Percentiles rank a stretch among this genome's conserved stretches.
phyloP scores from a whole-genome alignment of 192 early-diverging fungal species.

The Neocallimastix lanati region DNA sequence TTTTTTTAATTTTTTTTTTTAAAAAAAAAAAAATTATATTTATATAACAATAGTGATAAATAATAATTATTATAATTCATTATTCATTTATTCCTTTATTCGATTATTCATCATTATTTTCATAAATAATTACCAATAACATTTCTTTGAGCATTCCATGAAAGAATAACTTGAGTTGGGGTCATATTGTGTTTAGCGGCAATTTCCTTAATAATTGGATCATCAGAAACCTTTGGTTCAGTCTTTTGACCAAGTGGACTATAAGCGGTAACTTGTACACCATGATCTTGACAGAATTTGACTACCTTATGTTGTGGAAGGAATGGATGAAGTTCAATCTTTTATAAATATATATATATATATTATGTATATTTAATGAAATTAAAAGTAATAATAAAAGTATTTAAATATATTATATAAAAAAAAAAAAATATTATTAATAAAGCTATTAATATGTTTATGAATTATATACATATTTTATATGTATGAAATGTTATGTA shows the following conservation, averaged over 20 bases:
- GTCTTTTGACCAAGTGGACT: neutral
- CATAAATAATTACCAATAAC: neutral
- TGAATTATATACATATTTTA: too few relatives aligned
- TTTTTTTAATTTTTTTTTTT: too few relatives aligned
- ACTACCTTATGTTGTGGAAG: slow-evolving; percentile 50
- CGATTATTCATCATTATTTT: too few relatives aligned
- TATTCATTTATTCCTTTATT: too few relatives aligned
- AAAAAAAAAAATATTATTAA: too few relatives aligned
- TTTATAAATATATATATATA: neutral
- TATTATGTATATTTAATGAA: neutral
- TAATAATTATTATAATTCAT: too few relatives aligned
- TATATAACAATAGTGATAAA: too few relatives aligned
- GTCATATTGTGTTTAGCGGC: neutral
- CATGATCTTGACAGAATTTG: slow-evolving; percentile 46
- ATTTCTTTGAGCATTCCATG: neutral
- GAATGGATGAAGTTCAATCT: slow-evolving; percentile 63
- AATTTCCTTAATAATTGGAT: neutral
- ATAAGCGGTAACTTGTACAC: slow-evolving; percentile 51
- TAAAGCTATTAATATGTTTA: too few relatives aligned
- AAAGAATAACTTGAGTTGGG: neutral
- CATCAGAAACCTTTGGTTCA: neutral
- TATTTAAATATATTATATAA: too few relatives aligned
- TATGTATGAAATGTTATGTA: too few relatives aligned
- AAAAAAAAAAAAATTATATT: too few relatives aligned
- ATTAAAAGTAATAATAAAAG: too few relatives aligned